These are phyloP conservation scores for Penicillium paradoxum DNA, from an alignment of 495 filamentous ascomycete species.

Conservation along the genomic window DNA sequence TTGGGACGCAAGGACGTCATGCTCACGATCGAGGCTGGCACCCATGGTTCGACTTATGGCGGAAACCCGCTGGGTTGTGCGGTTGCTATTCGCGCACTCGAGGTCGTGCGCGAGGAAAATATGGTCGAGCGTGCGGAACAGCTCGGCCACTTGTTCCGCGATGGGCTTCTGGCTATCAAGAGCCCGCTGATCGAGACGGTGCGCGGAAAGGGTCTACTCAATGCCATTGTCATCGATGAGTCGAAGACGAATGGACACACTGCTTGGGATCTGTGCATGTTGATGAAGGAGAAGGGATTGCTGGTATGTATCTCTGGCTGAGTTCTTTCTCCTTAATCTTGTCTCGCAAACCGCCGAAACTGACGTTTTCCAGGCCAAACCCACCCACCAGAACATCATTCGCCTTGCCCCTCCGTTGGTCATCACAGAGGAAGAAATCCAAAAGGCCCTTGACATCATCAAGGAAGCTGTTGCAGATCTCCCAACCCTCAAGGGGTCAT, in stretches of 20 bases:
- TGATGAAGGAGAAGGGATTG: constrained; percentile 93
- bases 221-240: constrained; percentile 97
- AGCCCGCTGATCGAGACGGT: constrained; percentile 77
- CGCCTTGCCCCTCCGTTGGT: constrained; percentile 54
- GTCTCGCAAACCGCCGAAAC: constrained; percentile 23
- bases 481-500: constrained; percentile 43
- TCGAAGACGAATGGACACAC: constrained; percentile 73
- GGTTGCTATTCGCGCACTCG: constrained; percentile 92
- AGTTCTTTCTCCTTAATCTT: not conserved
- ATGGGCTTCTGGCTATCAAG: constrained; percentile 63
- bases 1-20: constrained; percentile 87
- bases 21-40: constrained; percentile 95
- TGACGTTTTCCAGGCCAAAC: constrained; percentile 69
- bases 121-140: constrained; percentile 76
- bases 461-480: constrained; percentile 45
- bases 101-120: constrained; percentile 86
- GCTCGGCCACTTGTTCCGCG: constrained; percentile 79
- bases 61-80: constrained; percentile 97
- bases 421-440: constrained; percentile 52
- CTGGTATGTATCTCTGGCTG: constrained; percentile 55
- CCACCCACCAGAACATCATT: constrained; percentile 95
- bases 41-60: constrained; percentile 95
- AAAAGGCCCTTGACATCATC: constrained; percentile 47
- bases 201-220: constrained; percentile 89
- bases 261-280: constrained; percentile 96